These are phyloP conservation scores for Sporothrix curviconia DNA, from an alignment of 2,329 filamentous ascomycete genomes.

Conservation along the genomic window DNA sequence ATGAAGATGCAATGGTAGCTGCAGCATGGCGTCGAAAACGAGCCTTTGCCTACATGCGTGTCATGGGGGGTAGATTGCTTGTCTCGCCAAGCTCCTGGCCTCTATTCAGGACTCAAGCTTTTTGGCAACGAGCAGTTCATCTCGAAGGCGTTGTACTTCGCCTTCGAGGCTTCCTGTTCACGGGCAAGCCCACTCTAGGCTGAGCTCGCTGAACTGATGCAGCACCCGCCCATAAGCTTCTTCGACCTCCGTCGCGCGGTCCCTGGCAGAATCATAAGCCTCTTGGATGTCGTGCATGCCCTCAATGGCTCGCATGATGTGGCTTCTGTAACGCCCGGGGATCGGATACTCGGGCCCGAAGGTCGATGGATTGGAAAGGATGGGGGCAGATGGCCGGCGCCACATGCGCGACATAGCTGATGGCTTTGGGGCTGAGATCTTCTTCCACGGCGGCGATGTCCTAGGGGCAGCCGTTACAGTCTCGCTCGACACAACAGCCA, in stretches of 20 bases:
- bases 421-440: no score
- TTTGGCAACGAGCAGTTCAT: conserved; percentile 24
- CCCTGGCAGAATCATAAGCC: conserved; percentile 21
- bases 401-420: no score
- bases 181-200: conserved; percentile 34
- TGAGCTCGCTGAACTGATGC: conserved; percentile 30
- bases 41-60: no score
- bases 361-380: neutral
- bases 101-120: no score
- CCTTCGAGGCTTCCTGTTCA: conserved; percentile 32
- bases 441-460: no score
- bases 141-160: conserved; percentile 35
- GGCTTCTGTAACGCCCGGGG: conserved; percentile 36
- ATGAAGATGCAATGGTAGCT: no score
- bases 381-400: neutral
- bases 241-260: conserved; percentile 25
- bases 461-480: neutral
- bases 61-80: no score
- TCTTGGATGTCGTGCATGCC: conserved; percentile 27
- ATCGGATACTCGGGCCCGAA: conserved; percentile 25
- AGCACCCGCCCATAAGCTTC: conserved; percentile 27
- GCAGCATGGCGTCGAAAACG: no score
- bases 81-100: no score
- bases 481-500: conserved; percentile 34
- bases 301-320: conserved; percentile 34